Evolutionary conservation across 192 early-diverging fungal species (phyloP).

Genomic region (Backusella circina): DNA sequence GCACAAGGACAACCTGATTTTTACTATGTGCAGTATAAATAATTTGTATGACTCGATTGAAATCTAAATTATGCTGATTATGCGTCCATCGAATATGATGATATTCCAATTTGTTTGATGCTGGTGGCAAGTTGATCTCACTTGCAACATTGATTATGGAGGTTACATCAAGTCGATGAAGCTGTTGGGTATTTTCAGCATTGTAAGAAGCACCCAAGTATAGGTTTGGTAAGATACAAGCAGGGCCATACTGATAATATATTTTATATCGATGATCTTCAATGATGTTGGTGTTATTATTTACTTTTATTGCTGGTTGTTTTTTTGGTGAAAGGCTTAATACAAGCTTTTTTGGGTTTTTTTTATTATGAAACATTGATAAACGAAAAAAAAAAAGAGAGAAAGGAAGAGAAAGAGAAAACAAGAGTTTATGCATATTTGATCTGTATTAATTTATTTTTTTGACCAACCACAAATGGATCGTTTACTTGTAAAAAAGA

Average conservation of each 20-base stretch:
- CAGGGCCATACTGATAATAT: conserved; percentile 56
- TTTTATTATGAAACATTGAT: conserved; percentile 2
- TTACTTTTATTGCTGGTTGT: neutral
- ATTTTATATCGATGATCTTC: neutral
- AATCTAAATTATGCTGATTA: conserved; percentile 63
- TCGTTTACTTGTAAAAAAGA: neutral
- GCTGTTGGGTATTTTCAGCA: conserved; percentile 42
- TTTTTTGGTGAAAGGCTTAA: neutral
- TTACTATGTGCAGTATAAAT: conserved; percentile 59
- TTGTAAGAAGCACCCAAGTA: conserved; percentile 65
- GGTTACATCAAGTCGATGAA: conserved; percentile 48
- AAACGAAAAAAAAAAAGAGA: neutral
- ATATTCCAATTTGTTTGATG: conserved; percentile 40
- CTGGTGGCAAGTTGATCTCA: conserved; percentile 45
- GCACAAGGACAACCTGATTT: conserved; percentile 65
- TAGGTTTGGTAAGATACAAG: conserved; percentile 57
- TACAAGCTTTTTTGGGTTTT: neutral
- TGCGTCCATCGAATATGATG: conserved; percentile 71
- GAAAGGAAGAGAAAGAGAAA: neutral
- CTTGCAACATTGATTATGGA: conserved; percentile 70
- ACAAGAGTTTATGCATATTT: neutral
- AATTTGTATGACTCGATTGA: conserved; percentile 57
- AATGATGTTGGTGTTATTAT: neutral
- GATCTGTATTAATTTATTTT: conserved; percentile 4
- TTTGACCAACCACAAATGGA: neutral